These are phyloP conservation scores for Aureobasidium melanogenum DNA, from an alignment of 2,329 filamentous ascomycete genomes.

Conservation along the genomic window DNA sequence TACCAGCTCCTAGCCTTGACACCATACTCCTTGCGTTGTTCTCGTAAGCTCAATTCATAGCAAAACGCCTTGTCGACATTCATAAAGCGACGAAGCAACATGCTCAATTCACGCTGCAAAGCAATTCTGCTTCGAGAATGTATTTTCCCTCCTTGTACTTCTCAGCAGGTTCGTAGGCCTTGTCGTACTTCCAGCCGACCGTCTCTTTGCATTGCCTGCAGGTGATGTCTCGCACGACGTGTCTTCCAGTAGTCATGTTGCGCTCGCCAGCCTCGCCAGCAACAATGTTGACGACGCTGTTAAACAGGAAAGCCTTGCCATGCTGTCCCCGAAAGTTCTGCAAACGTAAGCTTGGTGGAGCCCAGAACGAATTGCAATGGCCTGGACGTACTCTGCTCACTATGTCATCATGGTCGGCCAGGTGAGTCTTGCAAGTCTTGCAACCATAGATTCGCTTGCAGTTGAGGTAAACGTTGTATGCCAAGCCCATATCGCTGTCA, in stretches of 20 bases:
- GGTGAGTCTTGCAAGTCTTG: conserved; percentile 90
- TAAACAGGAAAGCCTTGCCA: conserved; percentile 96
- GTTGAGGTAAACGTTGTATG: conserved; percentile 20
- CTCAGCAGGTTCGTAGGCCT: conserved; percentile 82
- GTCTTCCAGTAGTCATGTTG: conserved; percentile 94
- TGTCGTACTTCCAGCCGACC: conserved; percentile 99
- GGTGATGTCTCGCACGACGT: conserved; percentile 86
- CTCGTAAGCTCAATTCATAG: neutral
- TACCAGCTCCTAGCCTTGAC: neutral
- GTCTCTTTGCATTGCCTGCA: conserved; percentile 87
- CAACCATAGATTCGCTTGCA: conserved; percentile 18
- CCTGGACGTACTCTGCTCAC: conserved; percentile 66
- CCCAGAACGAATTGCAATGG: neutral
- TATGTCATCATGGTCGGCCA: conserved; percentile 92
- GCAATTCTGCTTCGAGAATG: conserved; percentile 84
- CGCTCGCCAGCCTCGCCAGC: conserved; percentile 80
- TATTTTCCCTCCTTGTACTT: conserved; percentile 99
- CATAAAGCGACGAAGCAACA: neutral
- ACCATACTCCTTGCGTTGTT: conserved; percentile 5
- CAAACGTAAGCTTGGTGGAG: neutral
- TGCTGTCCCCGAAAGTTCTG: conserved; percentile 98
- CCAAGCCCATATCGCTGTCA: conserved; percentile 16
- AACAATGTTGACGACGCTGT: conserved; percentile 84
- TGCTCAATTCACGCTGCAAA: conserved; percentile 60
- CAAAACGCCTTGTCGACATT: conserved; percentile 2